These are phyloP conservation scores for Rubia occidens DNA, from an alignment of 305 asterid species.

Conservation along the genomic window DNA sequence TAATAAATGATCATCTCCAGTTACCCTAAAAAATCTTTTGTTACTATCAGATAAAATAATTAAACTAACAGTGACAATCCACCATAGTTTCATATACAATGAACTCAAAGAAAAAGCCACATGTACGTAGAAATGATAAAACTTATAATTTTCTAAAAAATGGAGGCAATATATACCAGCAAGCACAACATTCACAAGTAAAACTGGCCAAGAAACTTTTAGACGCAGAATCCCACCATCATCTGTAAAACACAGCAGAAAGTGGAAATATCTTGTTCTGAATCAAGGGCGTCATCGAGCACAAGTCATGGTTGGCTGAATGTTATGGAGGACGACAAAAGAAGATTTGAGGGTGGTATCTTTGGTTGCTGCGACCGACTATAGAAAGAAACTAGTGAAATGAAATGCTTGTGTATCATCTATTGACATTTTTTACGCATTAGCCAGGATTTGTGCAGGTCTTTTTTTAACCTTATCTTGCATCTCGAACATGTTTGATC, in stretches of 20 bases:
- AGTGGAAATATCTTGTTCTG: conserved; percentile 5
- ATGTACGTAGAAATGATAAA: too few relatives aligned
- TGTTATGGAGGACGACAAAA: background rate
- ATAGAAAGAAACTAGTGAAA: conserved; percentile 5
- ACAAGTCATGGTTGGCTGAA: background rate
- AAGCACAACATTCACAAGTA: too few relatives aligned
- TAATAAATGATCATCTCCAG: too few relatives aligned
- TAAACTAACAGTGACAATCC: too few relatives aligned
- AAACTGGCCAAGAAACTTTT: background rate
- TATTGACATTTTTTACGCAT: conserved; percentile 9
- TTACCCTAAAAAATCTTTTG: too few relatives aligned
- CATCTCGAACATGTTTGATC: conserved; percentile 1
- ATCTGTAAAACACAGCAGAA: conserved; percentile 16
- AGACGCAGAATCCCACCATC: conserved; percentile 4
- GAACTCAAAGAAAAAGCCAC: too few relatives aligned
- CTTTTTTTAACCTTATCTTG: conserved; percentile 1
- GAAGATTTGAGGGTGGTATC: conserved; percentile 6
- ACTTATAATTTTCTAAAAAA: too few relatives aligned
- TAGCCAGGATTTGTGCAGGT: conserved; percentile 15
- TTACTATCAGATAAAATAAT: too few relatives aligned
- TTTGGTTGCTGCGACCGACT: conserved; percentile 15
- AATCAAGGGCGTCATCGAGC: background rate
- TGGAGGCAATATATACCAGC: too few relatives aligned
- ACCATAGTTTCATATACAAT: too few relatives aligned
- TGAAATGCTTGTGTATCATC: conserved; percentile 16